Evolutionary conservation across 208 protist species (phyloP).

Genomic region (Leishmania major): DNA sequence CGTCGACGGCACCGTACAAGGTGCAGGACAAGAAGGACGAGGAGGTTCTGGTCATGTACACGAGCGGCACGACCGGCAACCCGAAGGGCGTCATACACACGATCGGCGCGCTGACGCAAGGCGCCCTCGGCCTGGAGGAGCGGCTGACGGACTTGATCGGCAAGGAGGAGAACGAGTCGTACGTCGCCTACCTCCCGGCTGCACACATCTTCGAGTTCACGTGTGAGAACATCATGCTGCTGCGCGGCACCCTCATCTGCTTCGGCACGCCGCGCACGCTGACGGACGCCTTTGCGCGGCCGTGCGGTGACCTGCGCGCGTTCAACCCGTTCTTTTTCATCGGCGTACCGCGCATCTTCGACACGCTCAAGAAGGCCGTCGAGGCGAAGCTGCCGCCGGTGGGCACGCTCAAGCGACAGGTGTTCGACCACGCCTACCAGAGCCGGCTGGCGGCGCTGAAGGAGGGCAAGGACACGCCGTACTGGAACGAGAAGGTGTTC

Average conservation of each 20-base stretch:
- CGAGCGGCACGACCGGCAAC: conserved; percentile 90
- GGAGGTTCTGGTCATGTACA: conserved; percentile 88
- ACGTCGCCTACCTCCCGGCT: conserved; percentile 89
- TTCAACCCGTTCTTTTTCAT: conserved; percentile 84
- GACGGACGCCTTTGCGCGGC: conserved; percentile 63
- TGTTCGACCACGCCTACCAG: conserved; percentile 81
- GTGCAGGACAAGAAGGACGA: conserved; percentile 51
- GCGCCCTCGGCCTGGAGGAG: conserved; percentile 33
- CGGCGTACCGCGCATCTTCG: conserved; percentile 89
- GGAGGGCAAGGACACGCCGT: conserved; percentile 79
- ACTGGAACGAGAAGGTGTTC: conserved; percentile 89
- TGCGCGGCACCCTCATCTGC: conserved; percentile 61
- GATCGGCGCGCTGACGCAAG: conserved; percentile 56
- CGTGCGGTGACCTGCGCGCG: conserved; percentile 74
- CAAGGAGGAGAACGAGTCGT: conserved; percentile 49
- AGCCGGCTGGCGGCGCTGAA: conserved; percentile 63
- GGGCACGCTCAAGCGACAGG: conserved; percentile 58
- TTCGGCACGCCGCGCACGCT: conserved; percentile 87
- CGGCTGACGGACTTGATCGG: conserved; percentile 60
- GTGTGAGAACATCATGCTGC: conserved; percentile 68
- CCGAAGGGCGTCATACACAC: conserved; percentile 91
- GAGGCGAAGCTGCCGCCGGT: conserved; percentile 66
- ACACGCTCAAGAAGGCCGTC: conserved; percentile 85
- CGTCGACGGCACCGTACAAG: conserved; percentile 6
- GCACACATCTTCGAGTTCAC: conserved; percentile 93